Base-by-base conservation (phyloP, 805 yeast species). In the Ogataea sp. region DNA sequence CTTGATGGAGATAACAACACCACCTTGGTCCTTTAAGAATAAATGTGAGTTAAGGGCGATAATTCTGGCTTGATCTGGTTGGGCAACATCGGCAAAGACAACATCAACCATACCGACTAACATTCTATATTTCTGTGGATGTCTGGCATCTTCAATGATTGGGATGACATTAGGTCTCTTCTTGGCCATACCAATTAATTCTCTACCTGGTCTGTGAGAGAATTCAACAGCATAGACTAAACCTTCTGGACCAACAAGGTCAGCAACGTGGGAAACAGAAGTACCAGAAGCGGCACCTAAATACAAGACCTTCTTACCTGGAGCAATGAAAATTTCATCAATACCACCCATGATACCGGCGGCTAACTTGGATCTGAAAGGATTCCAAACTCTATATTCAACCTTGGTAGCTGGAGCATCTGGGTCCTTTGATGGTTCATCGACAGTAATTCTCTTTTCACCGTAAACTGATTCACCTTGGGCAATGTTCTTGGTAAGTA, bases 291-390 rank as follows among this genome's bases (percentile, higher is more conserved):
- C 98, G 58, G 98, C 98, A 78, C 98, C 98, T 59, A 93, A 70
- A 68, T 93, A 93, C 48, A 93, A 74, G 39, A 93, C 97, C 74
- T 93, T 93, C 73, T 85, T 87, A 62, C 98, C 98, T 59, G 98
- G 98, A 42, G 85, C 94, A 68, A 93, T 84, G 74, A 88, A 94
- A 55, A 93, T 70, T 71, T 93, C 97, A 64, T 90, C 98, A 54
- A 93, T 71, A 83, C 98, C 98, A 71, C 98, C 98, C 87, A 93
- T 85, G 53, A 93, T 86, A 84, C 98, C 98, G 47, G 98, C 98
- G 64, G 98, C 98, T 72, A 93, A 75, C 78, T 93, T 93, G 44
- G 97, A 90, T 81, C 98, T 84, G 84, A 93, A 93, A 48, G 98
- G 98, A 71, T 93, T 93, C 98, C 98, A 93, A 53, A 93, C 98